Base-by-base conservation (phyloP, 139 green algal species). In the Chlorella vulgaris region DNA sequence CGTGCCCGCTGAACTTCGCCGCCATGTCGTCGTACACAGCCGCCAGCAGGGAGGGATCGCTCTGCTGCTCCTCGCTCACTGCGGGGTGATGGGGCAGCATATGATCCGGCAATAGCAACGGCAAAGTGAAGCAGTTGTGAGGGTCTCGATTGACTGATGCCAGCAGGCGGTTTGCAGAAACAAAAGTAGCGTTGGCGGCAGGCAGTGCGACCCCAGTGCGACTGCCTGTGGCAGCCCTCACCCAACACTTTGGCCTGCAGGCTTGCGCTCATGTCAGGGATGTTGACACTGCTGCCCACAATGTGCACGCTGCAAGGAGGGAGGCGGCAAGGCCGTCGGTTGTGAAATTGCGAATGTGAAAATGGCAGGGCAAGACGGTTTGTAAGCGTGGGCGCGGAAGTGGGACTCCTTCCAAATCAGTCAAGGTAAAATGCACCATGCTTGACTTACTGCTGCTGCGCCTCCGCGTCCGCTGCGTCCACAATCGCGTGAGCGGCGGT, bases 11-110 rank as follows among this genome's bases (percentile, higher is more conserved):
- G 60, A 89, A 89, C 39, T 77, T 79, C 19, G 38, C 47, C 4
- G 77, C 77, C 85, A 89, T 89, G 47, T 74, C 50, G 15, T 86
- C 83, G n/a, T 89, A 89, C 5, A 85, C 60, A 7, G 61, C 40
- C 13, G 83, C 84, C 58, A 89, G 60, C 43, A 69, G 70, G 35
- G 28, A 5, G 35, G 84, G 84, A 65, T 88, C 67, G n/a, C 39
- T 38, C 69, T 88, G 84, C 61, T 81, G 60, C 40, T 81, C 60
- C 55, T 83, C 71, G 3, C 26, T 53, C 42, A 84, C 84, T 65
- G 73, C 68, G 13, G 26, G n/a, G 38, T 21, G 36, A 36, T 10
- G 35, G 33, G 70, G 13, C 36, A n/a, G 68, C 13, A 42, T n/a
- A 40, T 21, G 29, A 35, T 5, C 2, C 10, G 35, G 33, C 7